These are phyloP conservation scores for Sisymbrium altissimum DNA, from an alignment of 345 rosid genomes.

Conservation along the genomic window DNA sequence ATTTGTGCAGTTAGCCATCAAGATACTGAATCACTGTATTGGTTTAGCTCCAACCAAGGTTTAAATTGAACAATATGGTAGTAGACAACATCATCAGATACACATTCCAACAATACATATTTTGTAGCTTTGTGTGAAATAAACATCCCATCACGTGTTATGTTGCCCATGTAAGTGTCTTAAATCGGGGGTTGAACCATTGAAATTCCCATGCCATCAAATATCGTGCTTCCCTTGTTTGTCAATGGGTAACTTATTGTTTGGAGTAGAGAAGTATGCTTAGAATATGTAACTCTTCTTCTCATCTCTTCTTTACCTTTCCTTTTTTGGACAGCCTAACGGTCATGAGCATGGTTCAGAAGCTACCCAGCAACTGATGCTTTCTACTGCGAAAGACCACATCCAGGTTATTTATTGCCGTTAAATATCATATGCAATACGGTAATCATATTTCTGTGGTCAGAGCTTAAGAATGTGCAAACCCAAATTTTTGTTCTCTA, in stretches of 20 bases:
- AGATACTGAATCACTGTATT: background rate
- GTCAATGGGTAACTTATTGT: background rate
- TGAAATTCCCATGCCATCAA: background rate
- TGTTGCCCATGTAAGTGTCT: background rate
- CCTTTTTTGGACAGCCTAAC: slow-evolving; percentile 56
- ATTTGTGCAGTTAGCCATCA: background rate
- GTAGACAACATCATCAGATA: background rate
- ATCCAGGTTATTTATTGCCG: slow-evolving; percentile 57
- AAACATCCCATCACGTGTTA: background rate
- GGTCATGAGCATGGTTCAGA: slow-evolving; percentile 82
- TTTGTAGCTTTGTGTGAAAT: background rate
- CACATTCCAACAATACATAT: background rate
- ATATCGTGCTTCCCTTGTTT: slow-evolving; percentile 2
- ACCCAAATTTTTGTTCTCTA: background rate
- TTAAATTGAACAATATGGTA: background rate
- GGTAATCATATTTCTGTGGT: background rate
- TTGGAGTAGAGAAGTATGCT: background rate
- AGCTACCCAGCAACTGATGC: slow-evolving; percentile 63
- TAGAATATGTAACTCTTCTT: background rate
- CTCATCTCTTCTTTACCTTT: slow-evolving; percentile 5
- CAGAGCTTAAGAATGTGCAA: background rate
- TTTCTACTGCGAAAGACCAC: slow-evolving; percentile 71
- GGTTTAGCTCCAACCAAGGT: background rate
- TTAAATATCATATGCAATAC: background rate
- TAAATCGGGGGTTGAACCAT: background rate